These are phyloP conservation scores for Auxenochlorella pyrenoidosa DNA, from an alignment of 139 green algal genomes.

Conservation along the genomic window DNA sequence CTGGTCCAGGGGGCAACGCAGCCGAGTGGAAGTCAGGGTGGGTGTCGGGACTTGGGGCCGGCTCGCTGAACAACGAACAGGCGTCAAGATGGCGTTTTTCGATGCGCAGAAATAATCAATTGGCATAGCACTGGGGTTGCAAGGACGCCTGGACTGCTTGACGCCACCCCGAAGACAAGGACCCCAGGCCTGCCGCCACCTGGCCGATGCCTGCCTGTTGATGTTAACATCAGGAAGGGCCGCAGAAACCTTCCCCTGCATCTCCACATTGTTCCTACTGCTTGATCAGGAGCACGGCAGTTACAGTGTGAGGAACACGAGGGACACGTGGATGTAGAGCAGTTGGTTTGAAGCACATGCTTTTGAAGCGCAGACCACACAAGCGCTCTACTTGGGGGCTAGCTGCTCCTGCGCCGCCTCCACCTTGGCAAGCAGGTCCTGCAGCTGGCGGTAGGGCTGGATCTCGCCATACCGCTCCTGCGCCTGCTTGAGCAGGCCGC, in stretches of 20 bases:
- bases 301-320: not conserved
- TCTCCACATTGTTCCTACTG: no score
- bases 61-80: no score
- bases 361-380: not conserved
- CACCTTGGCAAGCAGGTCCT: constrained; percentile 22
- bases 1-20: not conserved
- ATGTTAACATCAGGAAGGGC: no score
- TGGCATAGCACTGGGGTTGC: no score
- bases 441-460: constrained; percentile 21
- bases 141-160: no score
- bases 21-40: not conserved
- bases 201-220: no score
- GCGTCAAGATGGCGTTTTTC: no score
- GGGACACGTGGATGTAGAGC: not conserved
- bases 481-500: constrained; percentile 71
- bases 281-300: no score
- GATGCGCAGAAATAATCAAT: no score
- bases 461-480: constrained; percentile 59
- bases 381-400: not conserved
- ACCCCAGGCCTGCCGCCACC: no score
- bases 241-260: not conserved
- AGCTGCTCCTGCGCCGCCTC: constrained; percentile 14
- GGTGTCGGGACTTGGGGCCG: not conserved
- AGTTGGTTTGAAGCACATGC: no score
- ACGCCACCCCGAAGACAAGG: no score